Percentiles rank a stretch among this genome's conserved stretches.
phyloP scores from a whole-genome alignment of 768 basidiomycete species.

The Tulasnella calospora region DNA sequence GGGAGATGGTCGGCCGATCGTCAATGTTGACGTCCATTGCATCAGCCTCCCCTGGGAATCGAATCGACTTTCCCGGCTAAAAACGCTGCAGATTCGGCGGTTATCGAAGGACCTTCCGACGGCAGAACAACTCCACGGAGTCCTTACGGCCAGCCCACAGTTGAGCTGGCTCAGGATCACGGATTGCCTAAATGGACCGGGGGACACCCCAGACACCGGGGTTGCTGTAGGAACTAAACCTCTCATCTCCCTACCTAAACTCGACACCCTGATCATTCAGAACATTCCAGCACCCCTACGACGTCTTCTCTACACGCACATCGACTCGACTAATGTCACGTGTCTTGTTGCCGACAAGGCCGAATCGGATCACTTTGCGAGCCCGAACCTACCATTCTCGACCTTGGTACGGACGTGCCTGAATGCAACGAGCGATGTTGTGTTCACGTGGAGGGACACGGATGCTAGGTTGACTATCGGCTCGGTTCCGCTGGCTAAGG shows the following conservation, averaged over 20 bases:
- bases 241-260: neutral
- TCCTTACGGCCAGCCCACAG: neutral
- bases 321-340: neutral
- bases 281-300: neutral
- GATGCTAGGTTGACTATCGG: neutral
- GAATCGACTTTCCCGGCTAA: neutral
- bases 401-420: neutral
- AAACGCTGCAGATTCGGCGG: neutral
- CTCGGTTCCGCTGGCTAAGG: neutral
- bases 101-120: neutral
- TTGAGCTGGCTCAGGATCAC: neutral
- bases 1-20: neutral
- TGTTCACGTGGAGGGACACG: neutral
- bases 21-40: neutral
- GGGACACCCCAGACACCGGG: neutral
- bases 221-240: neutral
- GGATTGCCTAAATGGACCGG: neutral
- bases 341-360: neutral
- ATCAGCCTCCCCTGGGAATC: slow-evolving; percentile 10
- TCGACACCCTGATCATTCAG: neutral
- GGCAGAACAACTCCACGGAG: neutral
- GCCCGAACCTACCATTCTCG: neutral
- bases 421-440: slow-evolving; percentile 1
- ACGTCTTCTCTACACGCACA: neutral
- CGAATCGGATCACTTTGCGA: neutral